phyloP scores from a whole-genome alignment of 768 basidiomycete genomes.

The Calocybe cyanea region DNA sequence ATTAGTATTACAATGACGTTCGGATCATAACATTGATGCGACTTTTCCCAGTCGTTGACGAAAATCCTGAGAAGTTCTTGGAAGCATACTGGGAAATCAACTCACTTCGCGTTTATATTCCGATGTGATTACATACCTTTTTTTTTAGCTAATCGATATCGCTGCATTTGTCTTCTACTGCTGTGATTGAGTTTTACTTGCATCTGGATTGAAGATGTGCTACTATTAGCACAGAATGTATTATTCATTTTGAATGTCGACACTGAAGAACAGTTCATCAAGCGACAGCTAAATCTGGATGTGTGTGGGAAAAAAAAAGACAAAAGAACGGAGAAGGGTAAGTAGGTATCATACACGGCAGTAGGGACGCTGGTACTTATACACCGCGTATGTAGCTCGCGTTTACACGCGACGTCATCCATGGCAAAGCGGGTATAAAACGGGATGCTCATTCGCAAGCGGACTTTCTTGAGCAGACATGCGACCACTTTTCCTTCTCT shows the following conservation, averaged over 20 bases:
- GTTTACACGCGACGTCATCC: background rate
- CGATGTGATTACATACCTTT: too few species aligned
- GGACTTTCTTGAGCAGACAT: background rate
- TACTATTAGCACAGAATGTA: too few species aligned
- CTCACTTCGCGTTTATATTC: conserved; percentile 50
- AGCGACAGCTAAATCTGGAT: too few species aligned
- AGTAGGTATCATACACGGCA: too few species aligned
- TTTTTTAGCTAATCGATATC: too few species aligned
- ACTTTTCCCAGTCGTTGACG: conserved; percentile 45
- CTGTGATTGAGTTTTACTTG: too few species aligned
- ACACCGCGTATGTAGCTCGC: too few species aligned
- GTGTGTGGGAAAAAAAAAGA: too few species aligned
- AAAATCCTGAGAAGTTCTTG: conserved; percentile 52
- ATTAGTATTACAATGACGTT: background rate
- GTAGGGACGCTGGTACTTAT: too few species aligned
- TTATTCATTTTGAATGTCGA: background rate
- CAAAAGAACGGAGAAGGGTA: too few species aligned
- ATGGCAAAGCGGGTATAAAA: conserved; percentile 7
- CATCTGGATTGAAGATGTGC: too few species aligned
- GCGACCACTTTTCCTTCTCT: conserved; percentile 6
- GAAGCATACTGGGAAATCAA: conserved; percentile 73
- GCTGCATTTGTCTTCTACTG: too few species aligned
- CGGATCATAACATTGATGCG: background rate
- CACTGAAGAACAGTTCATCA: background rate
- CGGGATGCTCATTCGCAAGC: background rate